These are phyloP conservation scores for Melaleuca quinquenervia DNA, from an alignment of 345 rosid species.

Conservation along the genomic window DNA sequence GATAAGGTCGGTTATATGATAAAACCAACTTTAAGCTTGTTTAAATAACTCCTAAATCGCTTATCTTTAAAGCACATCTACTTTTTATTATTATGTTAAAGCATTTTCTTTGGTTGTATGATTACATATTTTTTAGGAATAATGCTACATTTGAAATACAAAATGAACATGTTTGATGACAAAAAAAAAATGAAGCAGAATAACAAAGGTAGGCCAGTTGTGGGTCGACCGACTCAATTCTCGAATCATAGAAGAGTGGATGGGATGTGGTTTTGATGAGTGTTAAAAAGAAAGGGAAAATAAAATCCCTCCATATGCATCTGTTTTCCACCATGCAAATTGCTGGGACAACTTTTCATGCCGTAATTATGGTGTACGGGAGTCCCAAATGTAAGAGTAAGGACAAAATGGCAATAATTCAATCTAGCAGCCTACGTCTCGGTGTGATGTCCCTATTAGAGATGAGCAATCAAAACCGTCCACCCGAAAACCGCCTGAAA, in stretches of 20 bases:
- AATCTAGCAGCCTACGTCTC: neutral
- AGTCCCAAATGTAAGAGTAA: neutral
- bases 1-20: fast-evolving
- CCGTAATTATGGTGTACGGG: neutral
- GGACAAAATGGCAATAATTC: neutral
- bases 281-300: neutral
- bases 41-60: neutral
- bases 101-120: neutral
- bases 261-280: neutral
- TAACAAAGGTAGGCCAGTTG: neutral
- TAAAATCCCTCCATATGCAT: neutral
- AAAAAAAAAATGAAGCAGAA: neutral
- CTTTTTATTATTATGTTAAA: neutral
- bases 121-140: neutral
- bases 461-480: no score
- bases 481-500: no score
- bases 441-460: neutral
- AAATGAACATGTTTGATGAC: neutral
- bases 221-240: neutral
- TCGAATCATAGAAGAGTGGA: neutral
- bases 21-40: neutral
- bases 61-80: neutral
- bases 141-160: no score
- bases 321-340: neutral
- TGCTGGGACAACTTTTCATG: neutral